Conservation (phyloP, 352 stramenopile genomes). For the Phytophthora pseudosyringae region DNA sequence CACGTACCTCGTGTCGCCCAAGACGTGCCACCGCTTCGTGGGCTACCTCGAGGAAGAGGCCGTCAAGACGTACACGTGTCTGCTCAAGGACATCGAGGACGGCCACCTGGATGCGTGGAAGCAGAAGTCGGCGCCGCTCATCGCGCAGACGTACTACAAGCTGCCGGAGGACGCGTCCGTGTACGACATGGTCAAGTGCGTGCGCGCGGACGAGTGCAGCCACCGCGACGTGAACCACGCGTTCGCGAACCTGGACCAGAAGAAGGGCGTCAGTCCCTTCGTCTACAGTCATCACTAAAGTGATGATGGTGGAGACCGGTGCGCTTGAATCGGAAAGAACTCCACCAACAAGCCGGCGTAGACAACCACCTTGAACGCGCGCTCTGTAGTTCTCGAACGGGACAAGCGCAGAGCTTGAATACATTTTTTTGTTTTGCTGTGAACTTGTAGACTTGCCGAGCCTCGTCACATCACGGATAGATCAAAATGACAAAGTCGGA, state of each 20-base stretch:
- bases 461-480: no score
- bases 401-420: no score
- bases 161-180: conserved; percentile 75
- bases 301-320: conserved; percentile 38
- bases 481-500: no score
- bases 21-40: conserved; percentile 91
- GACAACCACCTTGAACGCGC: no score
- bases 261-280: conserved; percentile 62
- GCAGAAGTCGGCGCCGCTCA: conserved; percentile 63
- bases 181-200: conserved; percentile 85
- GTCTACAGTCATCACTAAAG: conserved; percentile 43
- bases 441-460: no score
- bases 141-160: conserved; percentile 91
- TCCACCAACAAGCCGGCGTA: no score
- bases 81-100: conserved; percentile 90
- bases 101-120: conserved; percentile 83
- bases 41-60: conserved; percentile 95
- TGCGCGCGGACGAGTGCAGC: conserved; percentile 90
- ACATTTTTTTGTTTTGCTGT: no score
- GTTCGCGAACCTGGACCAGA: conserved; percentile 62
- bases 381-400: no score
- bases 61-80: conserved; percentile 92
- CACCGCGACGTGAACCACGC: conserved; percentile 90
- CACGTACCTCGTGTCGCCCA: conserved; percentile 89
- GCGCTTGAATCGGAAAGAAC: no score